These are phyloP conservation scores for Aquilaria yunnanensis DNA, from an alignment of 345 rosid genomes.

Conservation along the genomic window DNA sequence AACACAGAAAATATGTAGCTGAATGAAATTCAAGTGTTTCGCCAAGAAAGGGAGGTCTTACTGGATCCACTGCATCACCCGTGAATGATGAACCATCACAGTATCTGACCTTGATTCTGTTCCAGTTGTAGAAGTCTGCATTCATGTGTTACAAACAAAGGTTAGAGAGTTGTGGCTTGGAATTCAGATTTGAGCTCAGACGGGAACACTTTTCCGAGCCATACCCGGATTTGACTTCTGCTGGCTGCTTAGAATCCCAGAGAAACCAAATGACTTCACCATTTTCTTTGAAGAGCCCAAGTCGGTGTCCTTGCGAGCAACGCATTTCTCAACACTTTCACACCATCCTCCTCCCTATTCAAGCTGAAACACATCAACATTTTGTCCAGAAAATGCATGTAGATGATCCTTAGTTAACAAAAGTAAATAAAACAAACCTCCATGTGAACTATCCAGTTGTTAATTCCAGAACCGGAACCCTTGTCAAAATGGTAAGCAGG, in stretches of 20 bases:
- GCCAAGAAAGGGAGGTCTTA: constrained; percentile 21
- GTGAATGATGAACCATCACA: constrained; percentile 94
- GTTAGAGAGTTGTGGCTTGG: too few relatives aligned
- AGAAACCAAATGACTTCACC: constrained; percentile 58
- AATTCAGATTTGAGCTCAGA: too few relatives aligned
- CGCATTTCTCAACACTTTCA: constrained; percentile 48
- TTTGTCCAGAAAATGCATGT: not conserved
- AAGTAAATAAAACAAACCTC: constrained; percentile 42
- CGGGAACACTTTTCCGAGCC: not conserved
- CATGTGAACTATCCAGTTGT: constrained; percentile 74
- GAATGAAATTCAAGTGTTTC: too few relatives aligned
- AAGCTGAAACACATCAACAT: not conserved
- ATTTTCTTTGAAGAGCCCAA: constrained; percentile 75
- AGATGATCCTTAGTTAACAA: not conserved
- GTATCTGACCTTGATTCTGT: constrained; percentile 79
- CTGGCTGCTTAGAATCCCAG: constrained; percentile 72
- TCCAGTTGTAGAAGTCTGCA: constrained; percentile 85
- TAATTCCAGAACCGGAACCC: constrained; percentile 68
- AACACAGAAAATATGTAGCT: not conserved
- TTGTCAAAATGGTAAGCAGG: constrained; percentile 76
- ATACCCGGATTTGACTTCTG: constrained; percentile 67
- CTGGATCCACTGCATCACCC: constrained; percentile 79
- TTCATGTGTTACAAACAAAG: not conserved
- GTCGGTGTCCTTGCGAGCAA: constrained; percentile 44
- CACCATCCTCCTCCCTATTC: constrained; percentile 98